Percentiles rank a stretch among this genome's conserved stretches.
Evolutionary conservation across 2,329 filamentous ascomycete genomes (phyloP).

Genomic region (Furcasterigmium furcatum): DNA sequence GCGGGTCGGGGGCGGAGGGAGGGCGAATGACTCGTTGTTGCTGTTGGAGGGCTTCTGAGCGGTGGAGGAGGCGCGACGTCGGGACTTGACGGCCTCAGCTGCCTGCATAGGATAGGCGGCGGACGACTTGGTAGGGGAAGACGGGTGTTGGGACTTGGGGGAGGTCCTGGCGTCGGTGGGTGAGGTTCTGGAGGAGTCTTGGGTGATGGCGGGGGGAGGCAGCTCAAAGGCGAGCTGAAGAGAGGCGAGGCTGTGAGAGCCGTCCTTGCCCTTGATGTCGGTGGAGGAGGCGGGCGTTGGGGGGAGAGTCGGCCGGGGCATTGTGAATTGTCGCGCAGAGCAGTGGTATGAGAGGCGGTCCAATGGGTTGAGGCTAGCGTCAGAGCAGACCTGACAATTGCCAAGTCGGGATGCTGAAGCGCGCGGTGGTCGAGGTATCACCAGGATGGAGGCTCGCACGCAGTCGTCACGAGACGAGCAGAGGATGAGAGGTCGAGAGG

Average conservation of each 20-base stretch:
- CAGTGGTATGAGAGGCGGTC: conserved; percentile 1
- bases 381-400: not conserved
- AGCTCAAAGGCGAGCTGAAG: conserved; percentile 71
- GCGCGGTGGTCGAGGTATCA: too few species aligned
- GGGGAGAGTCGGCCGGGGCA: conserved; percentile 65
- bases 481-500: not conserved
- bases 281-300: conserved; percentile 79
- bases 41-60: conserved; percentile 35
- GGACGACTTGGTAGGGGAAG: conserved; percentile 15
- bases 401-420: conserved; percentile 5
- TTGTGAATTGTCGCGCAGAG: conserved; percentile 26
- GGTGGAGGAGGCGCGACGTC: conserved; percentile 41
- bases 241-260: conserved; percentile 53
- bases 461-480: not conserved
- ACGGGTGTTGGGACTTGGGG: conserved; percentile 7
- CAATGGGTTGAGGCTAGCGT: conserved; percentile 1
- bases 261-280: conserved; percentile 73
- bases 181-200: conserved; percentile 42
- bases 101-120: conserved; percentile 45
- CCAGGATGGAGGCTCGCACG: too few species aligned
- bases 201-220: conserved; percentile 68
- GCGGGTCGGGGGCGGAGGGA: conserved; percentile 88
- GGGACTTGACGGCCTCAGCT: conserved; percentile 49
- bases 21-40: conserved; percentile 67
- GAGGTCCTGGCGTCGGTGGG: conserved; percentile 33